Evolutionary conservation across 2,329 filamentous ascomycete species (phyloP), one percentile per base, ranked within the genome.

Genomic region (Sclerotinia nivalis): DNA sequence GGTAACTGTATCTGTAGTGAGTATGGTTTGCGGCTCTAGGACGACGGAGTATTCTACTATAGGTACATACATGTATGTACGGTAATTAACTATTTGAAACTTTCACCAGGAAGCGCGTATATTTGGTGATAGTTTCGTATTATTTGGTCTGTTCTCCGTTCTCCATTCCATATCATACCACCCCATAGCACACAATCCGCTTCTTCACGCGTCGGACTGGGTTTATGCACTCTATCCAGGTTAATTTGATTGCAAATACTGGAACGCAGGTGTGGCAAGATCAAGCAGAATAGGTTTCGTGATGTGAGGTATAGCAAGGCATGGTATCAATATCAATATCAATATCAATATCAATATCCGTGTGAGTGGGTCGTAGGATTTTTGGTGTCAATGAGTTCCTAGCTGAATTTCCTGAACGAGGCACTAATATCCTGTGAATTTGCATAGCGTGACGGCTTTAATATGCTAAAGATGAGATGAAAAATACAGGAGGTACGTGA

Each of bases 81-180:
- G 25, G 43, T 59, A 34, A 62, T 49, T 49, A 34, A 34, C 43
- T 49, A 18, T 22, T 49, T 43, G 37, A 50, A 64, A 64, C 28
- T 50, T 37, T 64, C 45, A 25, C 45, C 37, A 25, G 60, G 45
- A 50, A 64, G 60, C 45, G 60, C 31, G 31, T 64, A 28, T 34
- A 25, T 64, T 64, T 50, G 60, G 45, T 50, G 45, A 62, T 49
- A 9, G 43, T 62, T 62, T 62, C 43, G 43, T 49, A 62, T 62
- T 8, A 18, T 34, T 37, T 34, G 28, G 43, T 20, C 5, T 34
- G 43, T n/a, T 62, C 59, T 45, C 40, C 40, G 15, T 43, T 43
- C 40, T 43, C 40, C 40, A 12, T 15, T 43, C 40, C 9, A 43
- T 43, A 43, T 15, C 40, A 12, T 40, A 12, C 37, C 37, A 7